Evolutionary conservation across 495 filamentous ascomycete genomes (phyloP), one percentile per base, ranked within the genome.

Genomic region (Aspergillus carlsbadensis): DNA sequence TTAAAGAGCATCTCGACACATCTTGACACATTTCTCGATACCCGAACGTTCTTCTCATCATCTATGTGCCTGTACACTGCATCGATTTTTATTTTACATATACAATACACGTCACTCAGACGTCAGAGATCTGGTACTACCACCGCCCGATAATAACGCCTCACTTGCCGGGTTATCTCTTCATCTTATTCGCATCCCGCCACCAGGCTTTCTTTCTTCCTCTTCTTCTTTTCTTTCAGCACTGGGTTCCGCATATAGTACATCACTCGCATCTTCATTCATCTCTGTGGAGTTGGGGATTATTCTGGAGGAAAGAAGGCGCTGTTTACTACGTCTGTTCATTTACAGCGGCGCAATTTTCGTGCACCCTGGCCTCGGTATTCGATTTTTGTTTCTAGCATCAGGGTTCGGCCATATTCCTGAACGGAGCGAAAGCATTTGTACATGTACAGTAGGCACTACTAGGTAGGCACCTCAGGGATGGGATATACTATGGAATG

Each of bases 21-120:
- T 62, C 44, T 56, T 55, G 47, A 52, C 62, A 56, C 52, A 52
- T 57, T 36, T 18, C n/a, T n/a, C n/a, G 26, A 29, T 29, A 36
- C 29, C 46, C 7, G 54, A n/a, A 21, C 46, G 44, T 50, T 18
- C 15, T 29, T 52, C 35, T 52, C 35, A 29, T 35, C 18, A 29
- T 46, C 39, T 2, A n/a, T 57, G 15, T 49, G 18, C n/a, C 15
- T 41, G 6, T 54, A 18, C 31, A 31, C 37, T 60, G 33, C 33
- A 48, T 52, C 44, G 54, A 41, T 45, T 44, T 46, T 24, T 31
- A 56, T 52, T 52, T 21, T 29, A 15, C 52, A 26, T 24, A 52
- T 53, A 58, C 36, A 6, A 15, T 14, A 18, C 17, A 13, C 45
- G 29, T 34, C 40, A 47, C 22, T 15, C 13, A 21, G 17, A 31